Base-by-base conservation (phyloP, 2,329 filamentous ascomycete genomes). In the Herpotrichia juniperi region DNA sequence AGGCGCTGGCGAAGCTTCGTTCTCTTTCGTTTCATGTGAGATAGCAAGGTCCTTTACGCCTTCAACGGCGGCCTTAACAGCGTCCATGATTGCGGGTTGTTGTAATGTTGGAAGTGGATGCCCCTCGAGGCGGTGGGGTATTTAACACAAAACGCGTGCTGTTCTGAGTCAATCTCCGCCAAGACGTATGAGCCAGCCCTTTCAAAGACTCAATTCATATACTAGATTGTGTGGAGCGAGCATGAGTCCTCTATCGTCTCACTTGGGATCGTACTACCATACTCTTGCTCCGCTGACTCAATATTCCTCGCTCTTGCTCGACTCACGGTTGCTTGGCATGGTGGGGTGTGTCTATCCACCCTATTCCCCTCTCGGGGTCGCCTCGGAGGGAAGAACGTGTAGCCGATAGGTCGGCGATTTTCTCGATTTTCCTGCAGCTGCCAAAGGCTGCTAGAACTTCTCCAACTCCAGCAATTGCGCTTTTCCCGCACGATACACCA, bases 31-130 rank as follows among this genome's bases (percentile, higher is more conserved):
- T 65, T 71, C 68, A 16, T 66, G 69, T 28, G 61, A 62, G 55
- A 87, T 79, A 40, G 80, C 76, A 51, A 86, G 77, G 57, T 85
- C 83, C 75, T 87, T 87, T 62, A 86, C 80, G 53, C 79, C 80
- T 63, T 86, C 84, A 56, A 79, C 77, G 57, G 76, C 74, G 56
- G 80, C 68, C 55, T 81, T 79, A 46, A 78, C 75, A 58, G 76
- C 71, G 59, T 81, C 80, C 80, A 82, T 83, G 61, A 48, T 69
- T 69, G 57, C 42, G 46, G 34, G 35, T 52, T 45, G 62, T 43
- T 65, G 52, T 51, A 53, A 42, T 40, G 42, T 42, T 53, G 42
- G 50, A 63, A 56, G 58, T 52, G 56, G 54, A 58, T 54, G 61
- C 61, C 60, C 57, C 54, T 53, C 53, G 55, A 53, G 50, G 48